These are phyloP conservation scores for Trichosporon coremiiforme DNA, from an alignment of 1,284 basidiomycete species.

Conservation along the genomic window DNA sequence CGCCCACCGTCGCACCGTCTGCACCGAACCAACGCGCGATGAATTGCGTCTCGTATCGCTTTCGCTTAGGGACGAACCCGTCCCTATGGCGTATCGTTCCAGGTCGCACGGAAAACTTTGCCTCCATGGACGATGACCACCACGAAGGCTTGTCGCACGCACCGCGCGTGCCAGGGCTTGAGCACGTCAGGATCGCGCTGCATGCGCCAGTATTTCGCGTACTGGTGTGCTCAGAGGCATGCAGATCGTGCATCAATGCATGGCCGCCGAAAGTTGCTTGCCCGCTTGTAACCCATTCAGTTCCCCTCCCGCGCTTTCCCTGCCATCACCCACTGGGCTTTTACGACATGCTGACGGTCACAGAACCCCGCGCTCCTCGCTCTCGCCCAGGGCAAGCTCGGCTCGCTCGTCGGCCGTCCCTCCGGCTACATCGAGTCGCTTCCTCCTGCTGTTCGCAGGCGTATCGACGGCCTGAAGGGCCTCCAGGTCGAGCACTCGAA, in stretches of 20 bases:
- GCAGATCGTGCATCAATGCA: constrained; percentile 13
- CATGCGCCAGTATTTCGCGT: neutral
- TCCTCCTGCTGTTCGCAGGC: constrained; percentile 77
- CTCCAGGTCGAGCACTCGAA: constrained; percentile 91
- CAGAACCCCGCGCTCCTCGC: constrained; percentile 62
- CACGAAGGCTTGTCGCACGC: constrained; percentile 9
- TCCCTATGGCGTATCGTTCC: constrained; percentile 14
- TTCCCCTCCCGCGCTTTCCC: neutral
- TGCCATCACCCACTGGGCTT: neutral
- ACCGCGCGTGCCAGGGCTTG: constrained; percentile 14
- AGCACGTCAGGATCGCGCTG: constrained; percentile 5
- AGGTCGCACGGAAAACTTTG: constrained; percentile 12
- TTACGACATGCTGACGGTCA: neutral
- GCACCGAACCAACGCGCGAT: neutral
- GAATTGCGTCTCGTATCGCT: constrained; percentile 12
- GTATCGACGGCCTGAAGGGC: constrained; percentile 90
- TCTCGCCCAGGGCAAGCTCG: constrained; percentile 68
- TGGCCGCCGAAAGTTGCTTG: constrained; percentile 1
- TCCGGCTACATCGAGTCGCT: constrained; percentile 87
- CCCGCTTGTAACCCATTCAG: neutral
- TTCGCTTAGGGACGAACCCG: constrained; percentile 3
- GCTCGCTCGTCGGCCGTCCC: constrained; percentile 71
- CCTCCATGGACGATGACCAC: neutral
- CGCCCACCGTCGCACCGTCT: neutral
- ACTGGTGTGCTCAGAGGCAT: neutral